Base-by-base conservation (phyloP, 2,329 filamentous ascomycete species). In the Xylaria digitata region DNA sequence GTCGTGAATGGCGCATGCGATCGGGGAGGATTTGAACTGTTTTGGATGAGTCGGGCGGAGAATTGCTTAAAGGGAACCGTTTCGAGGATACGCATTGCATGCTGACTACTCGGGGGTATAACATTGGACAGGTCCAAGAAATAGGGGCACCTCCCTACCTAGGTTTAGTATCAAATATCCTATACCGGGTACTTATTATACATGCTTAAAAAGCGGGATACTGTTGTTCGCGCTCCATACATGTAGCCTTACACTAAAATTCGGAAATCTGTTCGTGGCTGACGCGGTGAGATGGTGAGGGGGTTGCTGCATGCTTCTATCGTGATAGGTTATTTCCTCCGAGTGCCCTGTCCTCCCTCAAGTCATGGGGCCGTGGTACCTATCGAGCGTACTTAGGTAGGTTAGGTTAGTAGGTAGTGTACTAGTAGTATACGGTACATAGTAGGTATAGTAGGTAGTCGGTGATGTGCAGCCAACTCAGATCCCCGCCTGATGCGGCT, bases 401-500 rank as follows among this genome's bases (percentile, higher is more conserved):
- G n/a, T n/a, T n/a, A n/a, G n/a, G n/a, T n/a, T n/a, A n/a, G n/a
- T n/a, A n/a, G n/a, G n/a, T n/a, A n/a, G 26, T 2, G 26, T 26
- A 26, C 26, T 26, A 26, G 26, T 26, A 26, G 26, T 26, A 26
- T 5, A 26, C 26, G 5, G 2, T n/a, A n/a, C n/a, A n/a, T n/a
- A n/a, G n/a, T n/a, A n/a, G 5, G 26, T 26, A 26, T 2, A 5
- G 2, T 26, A 26, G 21, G 23, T 30, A 42, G 26, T n/a, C 52
- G 37, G 45, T 46, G 17, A 19, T 34, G 32, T 17, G 32, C 52
- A 37, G 37, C 54, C 58, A 60, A 60, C 56, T 67, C 56, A 48
- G 52, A 66, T 63, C 49, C 64, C 48, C 53, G 55, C 55, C 54
- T 42, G 49, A 64, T 69, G 67, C 64, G 67, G 67, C 67, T 69